A percentile compares a stretch with the other conserved stretches of the same genome.
These are phyloP conservation scores for Talaromyces sp. DNA, from an alignment of 2,329 filamentous ascomycete species.

Conservation along the genomic window DNA sequence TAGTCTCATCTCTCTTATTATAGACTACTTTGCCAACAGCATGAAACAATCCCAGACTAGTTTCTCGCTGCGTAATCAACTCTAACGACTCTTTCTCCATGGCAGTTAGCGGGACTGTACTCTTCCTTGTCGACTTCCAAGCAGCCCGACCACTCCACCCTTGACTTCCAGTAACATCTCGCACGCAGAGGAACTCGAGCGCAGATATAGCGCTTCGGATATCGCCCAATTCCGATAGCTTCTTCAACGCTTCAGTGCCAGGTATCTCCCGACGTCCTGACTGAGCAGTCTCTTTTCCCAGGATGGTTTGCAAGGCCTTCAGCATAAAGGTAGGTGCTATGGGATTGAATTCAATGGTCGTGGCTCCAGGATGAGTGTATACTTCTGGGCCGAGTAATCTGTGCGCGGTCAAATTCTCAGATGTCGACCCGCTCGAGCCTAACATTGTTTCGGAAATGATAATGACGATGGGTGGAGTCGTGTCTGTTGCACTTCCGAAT, in stretches of 20 bases:
- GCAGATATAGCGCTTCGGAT: constrained; percentile 89
- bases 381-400: constrained; percentile 84
- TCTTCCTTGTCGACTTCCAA: constrained; percentile 61
- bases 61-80: constrained; percentile 79
- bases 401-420: constrained; percentile 91
- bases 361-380: constrained; percentile 72
- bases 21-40: constrained; percentile 94
- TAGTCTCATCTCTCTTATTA: constrained; percentile 77
- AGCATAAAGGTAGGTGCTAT: constrained; percentile 81
- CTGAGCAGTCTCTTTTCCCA: constrained; percentile 78
- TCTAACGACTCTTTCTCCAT: constrained; percentile 77
- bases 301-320: constrained; percentile 76
- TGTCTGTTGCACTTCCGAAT: constrained; percentile 30
- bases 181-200: constrained; percentile 85
- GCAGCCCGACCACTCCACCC: constrained; percentile 72
- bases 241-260: constrained; percentile 72
- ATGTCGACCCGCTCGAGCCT: constrained; percentile 76
- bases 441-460: constrained; percentile 87
- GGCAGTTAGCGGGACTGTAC: constrained; percentile 57
- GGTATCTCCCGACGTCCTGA: constrained; percentile 73
- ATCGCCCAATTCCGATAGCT: constrained; percentile 81
- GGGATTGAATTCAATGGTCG: constrained; percentile 85
- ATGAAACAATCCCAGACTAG: constrained; percentile 90
- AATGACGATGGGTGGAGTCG: constrained; percentile 73
- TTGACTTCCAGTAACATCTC: constrained; percentile 68